Base-by-base conservation (phyloP, 306 rosid genomes). In the Quercus ilex region DNA sequence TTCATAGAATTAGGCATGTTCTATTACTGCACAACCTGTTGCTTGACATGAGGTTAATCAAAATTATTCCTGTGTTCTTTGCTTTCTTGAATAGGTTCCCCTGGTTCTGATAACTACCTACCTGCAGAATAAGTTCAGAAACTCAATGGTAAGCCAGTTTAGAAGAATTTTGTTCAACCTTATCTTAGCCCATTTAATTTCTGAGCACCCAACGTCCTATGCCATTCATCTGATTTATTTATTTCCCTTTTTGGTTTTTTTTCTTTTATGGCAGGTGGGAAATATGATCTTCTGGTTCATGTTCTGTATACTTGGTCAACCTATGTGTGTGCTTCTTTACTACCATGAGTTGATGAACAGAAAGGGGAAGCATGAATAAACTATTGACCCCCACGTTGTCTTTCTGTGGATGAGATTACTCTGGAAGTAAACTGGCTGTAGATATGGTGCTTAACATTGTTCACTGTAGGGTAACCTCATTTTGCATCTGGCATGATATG, bases 261-360 rank as follows among this genome's bases (percentile, higher is more conserved):
- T 74, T 28, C 4, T 38, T 77, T 69, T 71, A 41, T 75, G 33
- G 41, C 87, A 96, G 99, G 97, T 90, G 65, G 99, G 99, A 68
- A 96, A 96, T 74, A 96, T 93, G 93, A 83, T 90, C 72, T 93
- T 96, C 83, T 96, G 99, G 99, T 91, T 92, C 91, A 74, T 86
- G 75, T 96, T 96, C 82, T 23, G 96, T 78, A 93, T 96, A 60
- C 88, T 96, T 55, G 99, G 99, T 20, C 99, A 96, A 85, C 99
- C 98, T n/a, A 93, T 91, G 98, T 89, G 94, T 19, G 81, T 96
- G 62, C 93, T 96, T 74, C 84, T 96, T 8, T 96, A 96, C 74
- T 96, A 96, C 83, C 99, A 96, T 25, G 99, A 96, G 84, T 77
- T 91, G 92, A 86, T 96, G 96, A 96, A 89, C 81, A 83, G 93